Base-by-base conservation (phyloP, 2,329 filamentous ascomycete species). In the Botryotinia convoluta region DNA sequence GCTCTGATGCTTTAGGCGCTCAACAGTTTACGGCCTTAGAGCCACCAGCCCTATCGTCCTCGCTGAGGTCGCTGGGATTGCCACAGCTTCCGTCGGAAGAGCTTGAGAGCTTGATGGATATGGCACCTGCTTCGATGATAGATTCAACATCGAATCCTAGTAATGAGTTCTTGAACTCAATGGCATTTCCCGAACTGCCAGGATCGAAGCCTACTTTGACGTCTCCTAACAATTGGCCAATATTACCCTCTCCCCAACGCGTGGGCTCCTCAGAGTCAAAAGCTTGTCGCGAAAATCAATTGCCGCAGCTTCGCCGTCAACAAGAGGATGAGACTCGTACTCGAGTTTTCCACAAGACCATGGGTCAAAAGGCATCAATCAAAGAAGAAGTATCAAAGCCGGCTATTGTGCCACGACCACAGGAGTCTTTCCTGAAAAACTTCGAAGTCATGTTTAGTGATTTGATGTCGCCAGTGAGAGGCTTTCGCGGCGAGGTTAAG, bases 401-500 rank as follows among this genome's bases (percentile, higher is more conserved):
- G 14, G 48, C 26, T 18, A 69, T 10, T 29, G 37, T 32, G 14
- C 67, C 51, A 54, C 70, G 64, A 44, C 62, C 32, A 59, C 35
- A 76, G 16, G 75, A 74, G 12, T 73, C 75, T 20, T 79, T 81
- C 54, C 8, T 76, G 35, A 45, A 54, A 59, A 67, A 76, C 12
- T n/a, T 79, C 4, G 70, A 77, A 1, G 45, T 42, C 5, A 74
- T 57, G 9, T 77, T 81, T 65, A 39, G 67, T 14, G 48, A 71
- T 20, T 64, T 81, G 54, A 63, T 81, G 65, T n/a, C 69, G 12
- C 72, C 60, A 3, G 48, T 79, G 32, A 73, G 76, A 37, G 77
- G 76, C 26, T 79, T 79, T 68, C 74, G 61, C 42, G 80, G 80
- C 26, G 44, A 77, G 32, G 26, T 80, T 48, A 62, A 37, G 14